Conservation (phyloP, 257 asterid genomes). For the Scutellaria minor region DNA sequence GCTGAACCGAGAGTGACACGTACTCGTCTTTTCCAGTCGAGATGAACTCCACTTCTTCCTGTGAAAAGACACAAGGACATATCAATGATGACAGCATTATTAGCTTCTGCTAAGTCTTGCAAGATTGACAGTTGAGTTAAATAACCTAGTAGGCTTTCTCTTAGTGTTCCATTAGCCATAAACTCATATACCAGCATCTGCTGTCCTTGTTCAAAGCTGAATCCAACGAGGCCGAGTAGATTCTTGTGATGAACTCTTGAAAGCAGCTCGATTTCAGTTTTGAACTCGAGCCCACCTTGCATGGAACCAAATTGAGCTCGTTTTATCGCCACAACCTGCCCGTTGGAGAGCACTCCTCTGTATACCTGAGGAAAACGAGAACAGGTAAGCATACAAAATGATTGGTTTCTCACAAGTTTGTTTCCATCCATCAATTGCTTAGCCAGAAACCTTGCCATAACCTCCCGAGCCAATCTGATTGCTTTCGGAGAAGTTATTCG, state of each 20-base stretch:
- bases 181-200: constrained; percentile 91
- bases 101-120: neutral
- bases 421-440: neutral
- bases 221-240: constrained; percentile 88
- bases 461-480: constrained; percentile 96
- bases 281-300: constrained; percentile 94
- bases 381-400: neutral
- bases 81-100: neutral
- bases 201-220: constrained; percentile 93
- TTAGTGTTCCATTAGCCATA: constrained; percentile 80
- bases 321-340: constrained; percentile 82
- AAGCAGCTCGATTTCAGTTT: constrained; percentile 91
- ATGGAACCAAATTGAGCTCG: constrained; percentile 81
- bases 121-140: neutral
- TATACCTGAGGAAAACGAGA: constrained; percentile 61
- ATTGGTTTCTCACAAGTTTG: neutral
- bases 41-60: constrained; percentile 75
- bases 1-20: constrained; percentile 86
- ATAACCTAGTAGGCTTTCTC: constrained; percentile 77
- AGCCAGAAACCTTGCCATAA: constrained; percentile 74
- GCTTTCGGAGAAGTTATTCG: constrained; percentile 71
- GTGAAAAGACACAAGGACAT: constrained; percentile 5
- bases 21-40: constrained; percentile 91
- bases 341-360: constrained; percentile 68
- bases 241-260: constrained; percentile 97